Evolutionary conservation across 805 yeast genomes (phyloP), one percentile per base, ranked within the genome.

Genomic region (Hanseniaspora guilliermondii): DNA sequence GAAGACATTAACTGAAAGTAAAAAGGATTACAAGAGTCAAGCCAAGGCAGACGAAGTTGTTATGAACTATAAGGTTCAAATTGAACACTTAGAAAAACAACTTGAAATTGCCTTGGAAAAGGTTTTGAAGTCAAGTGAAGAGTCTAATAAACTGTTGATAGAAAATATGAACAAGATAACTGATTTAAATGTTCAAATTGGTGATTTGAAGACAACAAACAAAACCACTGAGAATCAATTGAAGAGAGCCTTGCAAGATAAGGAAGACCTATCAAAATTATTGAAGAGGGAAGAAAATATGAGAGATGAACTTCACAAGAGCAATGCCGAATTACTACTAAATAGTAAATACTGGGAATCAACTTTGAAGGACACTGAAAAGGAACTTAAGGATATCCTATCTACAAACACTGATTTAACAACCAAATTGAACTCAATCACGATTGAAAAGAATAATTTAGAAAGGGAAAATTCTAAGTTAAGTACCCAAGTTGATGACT

Each of bases 1-100:
- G 59, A 60, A 45, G 44, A 53, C 4, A 49, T 57, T 53, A 58
- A 55, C 30, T 44, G 50, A 25, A 49, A 58, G 33, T 47, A 53
- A 21, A 47, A 44, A 19, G 21, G 24, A 30, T 11, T 50, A 16
- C 49, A 54, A 55, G 39, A 42, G 17, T 42, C 47, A 14, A 44
- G 48, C 11, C 47, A 53, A 32, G 21, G 12, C 11, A 42, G 55
- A 25, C 6, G 24, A n/a, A 24, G 36, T 27, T 12, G 39, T 52
- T 16, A 9, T 12, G 25, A 52, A 52, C 27, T 52, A 44, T 19
- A 52, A 44, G 37, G 35, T 36, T 1, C 55, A 52, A 44, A 52
- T 52, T 11, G 24, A 33, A 8, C 46, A 27, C 45, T 33, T 52
- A 7, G 49, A 52, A 21, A 21, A 44, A 12, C 55, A 52, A 30